Percentiles rank a stretch among this genome's conserved stretches.
Conservation (phyloP, 352 stramenopile genomes). For the Hyaloperonospora brassicae region DNA sequence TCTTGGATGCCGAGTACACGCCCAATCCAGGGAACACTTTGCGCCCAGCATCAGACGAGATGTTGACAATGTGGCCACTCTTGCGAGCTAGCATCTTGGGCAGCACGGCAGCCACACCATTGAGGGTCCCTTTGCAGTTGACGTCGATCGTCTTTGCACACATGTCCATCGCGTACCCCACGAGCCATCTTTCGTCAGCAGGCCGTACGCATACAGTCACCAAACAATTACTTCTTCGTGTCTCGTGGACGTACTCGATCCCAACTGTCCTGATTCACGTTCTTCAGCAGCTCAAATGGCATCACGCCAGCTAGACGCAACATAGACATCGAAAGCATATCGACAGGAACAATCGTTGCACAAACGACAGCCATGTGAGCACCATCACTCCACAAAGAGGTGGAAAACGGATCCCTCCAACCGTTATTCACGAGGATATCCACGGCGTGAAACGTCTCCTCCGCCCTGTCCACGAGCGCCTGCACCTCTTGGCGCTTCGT, state of each 20-base stretch:
- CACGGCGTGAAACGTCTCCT: conserved; percentile 54
- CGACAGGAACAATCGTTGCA: too few relatives aligned
- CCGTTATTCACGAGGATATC: conserved; percentile 89
- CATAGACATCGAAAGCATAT: too few relatives aligned
- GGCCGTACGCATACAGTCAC: background rate
- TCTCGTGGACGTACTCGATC: conserved; percentile 31
- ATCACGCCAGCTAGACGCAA: conserved; percentile 75
- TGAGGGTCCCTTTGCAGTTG: conserved; percentile 89
- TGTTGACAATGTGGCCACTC: conserved; percentile 79
- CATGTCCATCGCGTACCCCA: background rate
- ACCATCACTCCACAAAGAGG: background rate
- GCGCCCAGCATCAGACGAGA: conserved; percentile 77
- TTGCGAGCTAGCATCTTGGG: conserved; percentile 70
- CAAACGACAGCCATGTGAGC: background rate
- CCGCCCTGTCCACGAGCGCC: conserved; percentile 47
- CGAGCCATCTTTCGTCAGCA: conserved; percentile 1
- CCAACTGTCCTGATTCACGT: conserved; percentile 88
- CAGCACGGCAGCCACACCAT: conserved; percentile 74
- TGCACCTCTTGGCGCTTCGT: conserved; percentile 63
- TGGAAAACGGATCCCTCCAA: conserved; percentile 5
- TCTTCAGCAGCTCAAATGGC: conserved; percentile 88
- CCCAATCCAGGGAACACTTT: conserved; percentile 79
- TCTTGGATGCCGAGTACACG: conserved; percentile 88
- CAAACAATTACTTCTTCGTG: background rate
- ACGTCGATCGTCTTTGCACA: conserved; percentile 78